Conservation (phyloP, 345 rosid species). For the Noccaea caerulescens region DNA sequence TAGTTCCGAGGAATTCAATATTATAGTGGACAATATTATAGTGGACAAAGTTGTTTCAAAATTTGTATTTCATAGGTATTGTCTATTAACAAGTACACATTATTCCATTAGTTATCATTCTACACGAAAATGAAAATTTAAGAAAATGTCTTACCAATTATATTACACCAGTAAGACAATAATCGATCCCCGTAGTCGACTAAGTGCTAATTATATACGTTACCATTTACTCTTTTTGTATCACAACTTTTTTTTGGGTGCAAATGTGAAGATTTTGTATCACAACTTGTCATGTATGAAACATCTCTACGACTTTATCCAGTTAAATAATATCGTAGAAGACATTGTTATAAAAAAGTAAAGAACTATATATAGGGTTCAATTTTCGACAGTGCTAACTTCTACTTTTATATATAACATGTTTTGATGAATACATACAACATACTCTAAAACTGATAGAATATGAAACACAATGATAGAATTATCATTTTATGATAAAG, state of each 20-base stretch:
- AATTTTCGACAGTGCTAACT: no score
- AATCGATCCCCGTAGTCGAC: slow-evolving; percentile 36
- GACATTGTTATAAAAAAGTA: not conserved
- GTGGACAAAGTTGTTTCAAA: slow-evolving; percentile 22
- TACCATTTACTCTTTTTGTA: slow-evolving; percentile 19
- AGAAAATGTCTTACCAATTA: slow-evolving; percentile 37
- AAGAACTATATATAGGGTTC: no score
- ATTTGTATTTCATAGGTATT: slow-evolving; percentile 17
- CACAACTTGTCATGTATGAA: slow-evolving; percentile 20
- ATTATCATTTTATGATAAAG: no score
- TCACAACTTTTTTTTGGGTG: no score
- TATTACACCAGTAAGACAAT: slow-evolving; percentile 36
- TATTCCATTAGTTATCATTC: slow-evolving; percentile 1
- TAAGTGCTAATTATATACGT: slow-evolving; percentile 25
- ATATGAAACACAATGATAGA: no score
- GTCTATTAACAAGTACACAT: slow-evolving; percentile 8
- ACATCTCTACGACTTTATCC: not conserved
- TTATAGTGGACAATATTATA: slow-evolving; percentile 18
- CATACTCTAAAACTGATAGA: no score
- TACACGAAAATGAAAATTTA: not conserved
- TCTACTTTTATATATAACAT: no score
- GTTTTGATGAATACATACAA: no score
- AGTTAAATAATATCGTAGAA: not conserved
- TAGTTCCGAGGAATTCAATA: slow-evolving; percentile 11
- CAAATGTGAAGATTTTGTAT: no score